These are phyloP conservation scores for Cicer cuneatum DNA, from an alignment of 306 rosid species.

Conservation along the genomic window DNA sequence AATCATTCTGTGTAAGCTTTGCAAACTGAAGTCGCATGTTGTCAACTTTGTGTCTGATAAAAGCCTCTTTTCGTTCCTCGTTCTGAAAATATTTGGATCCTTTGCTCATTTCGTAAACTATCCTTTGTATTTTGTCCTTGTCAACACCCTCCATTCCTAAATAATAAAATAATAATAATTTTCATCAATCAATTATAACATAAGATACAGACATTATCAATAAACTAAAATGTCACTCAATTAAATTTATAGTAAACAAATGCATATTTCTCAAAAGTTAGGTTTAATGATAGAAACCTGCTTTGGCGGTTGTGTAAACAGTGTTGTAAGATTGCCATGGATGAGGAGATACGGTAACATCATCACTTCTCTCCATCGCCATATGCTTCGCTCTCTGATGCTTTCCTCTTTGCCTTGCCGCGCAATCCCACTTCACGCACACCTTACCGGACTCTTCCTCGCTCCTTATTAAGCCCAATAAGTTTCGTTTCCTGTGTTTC, in stretches of 20 bases:
- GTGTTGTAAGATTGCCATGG: slow-evolving; percentile 93
- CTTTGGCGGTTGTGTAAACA: slow-evolving; percentile 88
- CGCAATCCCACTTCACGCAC: neutral
- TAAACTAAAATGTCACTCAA: neutral
- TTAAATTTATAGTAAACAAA: neutral
- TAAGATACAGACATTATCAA: neutral
- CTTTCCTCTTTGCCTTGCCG: neutral
- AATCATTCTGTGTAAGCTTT: slow-evolving; percentile 62
- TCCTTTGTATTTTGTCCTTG: slow-evolving; percentile 85
- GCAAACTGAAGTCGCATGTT: slow-evolving; percentile 60
- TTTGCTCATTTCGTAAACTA: slow-evolving; percentile 93
- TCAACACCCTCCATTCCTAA: slow-evolving; percentile 96
- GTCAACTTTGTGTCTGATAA: slow-evolving; percentile 71
- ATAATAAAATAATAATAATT: neutral
- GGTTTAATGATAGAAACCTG: slow-evolving; percentile 54
- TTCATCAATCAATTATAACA: neutral
- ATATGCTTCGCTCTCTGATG: neutral
- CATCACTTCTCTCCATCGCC: slow-evolving; percentile 31
- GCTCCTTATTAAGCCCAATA: too few species aligned
- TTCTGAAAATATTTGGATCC: slow-evolving; percentile 89
- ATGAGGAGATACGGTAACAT: slow-evolving; percentile 49
- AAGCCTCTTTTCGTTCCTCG: slow-evolving; percentile 88
- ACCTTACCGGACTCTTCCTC: neutral
- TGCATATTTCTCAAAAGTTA: neutral
- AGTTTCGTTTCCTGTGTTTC: too few species aligned